Evolutionary conservation across 805 yeast species (phyloP), one percentile per base, ranked within the genome.

Genomic region (Yamadazyma endophytica): DNA sequence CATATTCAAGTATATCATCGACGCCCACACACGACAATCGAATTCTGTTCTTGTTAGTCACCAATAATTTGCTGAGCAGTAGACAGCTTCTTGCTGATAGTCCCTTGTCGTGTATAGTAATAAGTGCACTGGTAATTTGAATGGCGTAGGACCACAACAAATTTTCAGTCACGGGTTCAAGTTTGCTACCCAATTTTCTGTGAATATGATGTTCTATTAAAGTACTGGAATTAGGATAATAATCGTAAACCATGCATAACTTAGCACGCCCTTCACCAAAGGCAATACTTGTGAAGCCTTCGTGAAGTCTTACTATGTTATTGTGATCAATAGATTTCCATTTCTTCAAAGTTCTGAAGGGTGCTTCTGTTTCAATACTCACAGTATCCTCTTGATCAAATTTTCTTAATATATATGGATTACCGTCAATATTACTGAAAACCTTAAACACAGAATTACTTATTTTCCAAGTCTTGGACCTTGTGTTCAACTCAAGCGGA

Each of bases 221-320:
- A 1, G 95, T 83, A 33, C 64, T 63, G 1, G 95, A 72, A 38
- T 77, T 65, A 15, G 98, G 97, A 54, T 73, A 84, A 54, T 77
- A 92, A 50, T 90, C 97, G 57, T 87, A 86, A 4, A 84, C 81
- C 26, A 88, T 63, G 24, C 87, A 71, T 35, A 92, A 66, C 1
- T 92, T 79, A 9, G 59, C 48, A 31, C 44, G 46, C 28, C 70
- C 68, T 45, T 84, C 92, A 26, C 86, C 90, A 62, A 92, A 92
- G 4, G 87, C 82, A 35, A 87, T 74, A 5, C 90, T 78, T 1
- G 96, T 81, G 54, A 92, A 90, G 5, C 92, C 87, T 51, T 89
- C 96, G 25, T 75, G 71, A 5, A 87, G 59, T 24, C 72, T 68
- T 1, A 83, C 84, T 14, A 86, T 61, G 45, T 81, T 79, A 2